These are phyloP conservation scores for Oryza punctata DNA, from an alignment of 176 grass and related monocot genomes.

Conservation along the genomic window DNA sequence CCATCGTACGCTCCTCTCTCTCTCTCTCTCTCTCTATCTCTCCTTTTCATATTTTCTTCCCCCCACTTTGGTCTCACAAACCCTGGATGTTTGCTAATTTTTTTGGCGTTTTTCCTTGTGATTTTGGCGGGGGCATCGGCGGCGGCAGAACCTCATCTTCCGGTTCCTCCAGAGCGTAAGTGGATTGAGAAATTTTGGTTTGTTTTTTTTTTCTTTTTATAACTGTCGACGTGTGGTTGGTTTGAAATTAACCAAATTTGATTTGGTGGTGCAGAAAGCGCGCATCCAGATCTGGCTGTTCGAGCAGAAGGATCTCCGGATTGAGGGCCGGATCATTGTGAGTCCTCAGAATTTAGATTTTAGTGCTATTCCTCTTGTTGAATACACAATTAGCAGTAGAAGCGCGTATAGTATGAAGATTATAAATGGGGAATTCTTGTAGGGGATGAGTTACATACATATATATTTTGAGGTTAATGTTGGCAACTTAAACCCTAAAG, in stretches of 20 bases:
- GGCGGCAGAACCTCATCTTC: conserved; percentile 87
- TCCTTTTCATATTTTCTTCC: background rate
- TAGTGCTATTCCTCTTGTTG: background rate
- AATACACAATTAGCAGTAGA: background rate
- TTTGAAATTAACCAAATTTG: background rate
- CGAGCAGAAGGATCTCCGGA: conserved; percentile 95
- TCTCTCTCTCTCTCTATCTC: no score
- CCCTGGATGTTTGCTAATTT: background rate
- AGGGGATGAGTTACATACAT: background rate
- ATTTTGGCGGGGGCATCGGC: background rate
- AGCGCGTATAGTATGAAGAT: background rate
- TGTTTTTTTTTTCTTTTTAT: background rate
- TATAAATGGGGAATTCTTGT: background rate
- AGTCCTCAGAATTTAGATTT: conserved; percentile 22
- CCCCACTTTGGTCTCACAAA: background rate
- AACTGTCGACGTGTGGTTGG: conserved; percentile 4
- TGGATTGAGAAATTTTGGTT: background rate
- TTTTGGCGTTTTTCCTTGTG: background rate
- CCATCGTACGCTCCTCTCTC: conserved; percentile 66
- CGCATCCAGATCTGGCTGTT: conserved; percentile 96
- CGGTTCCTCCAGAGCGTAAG: conserved; percentile 98
- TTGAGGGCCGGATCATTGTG: conserved; percentile 91
- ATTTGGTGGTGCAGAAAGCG: conserved; percentile 74
- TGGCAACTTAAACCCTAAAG: background rate
- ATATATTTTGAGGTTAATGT: background rate